Percentiles rank a stretch among this genome's conserved stretches.
phyloP scores from a whole-genome alignment of 805 yeast species.

The Clavispora phyllophila region DNA sequence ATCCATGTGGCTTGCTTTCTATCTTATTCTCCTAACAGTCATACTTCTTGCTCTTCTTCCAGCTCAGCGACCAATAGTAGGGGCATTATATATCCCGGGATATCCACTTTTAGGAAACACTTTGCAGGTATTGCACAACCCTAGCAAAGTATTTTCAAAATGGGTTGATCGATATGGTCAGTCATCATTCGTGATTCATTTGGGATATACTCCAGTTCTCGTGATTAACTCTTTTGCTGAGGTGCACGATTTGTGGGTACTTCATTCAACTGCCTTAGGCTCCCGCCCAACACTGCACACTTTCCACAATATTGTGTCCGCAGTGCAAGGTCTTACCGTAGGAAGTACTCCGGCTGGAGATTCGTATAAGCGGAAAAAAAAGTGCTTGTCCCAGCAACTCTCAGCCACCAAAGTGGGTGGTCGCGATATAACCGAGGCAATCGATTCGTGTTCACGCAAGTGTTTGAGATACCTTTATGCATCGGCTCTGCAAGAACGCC shows the following conservation, averaged over 20 bases:
- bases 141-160: conserved; percentile 42
- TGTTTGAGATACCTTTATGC: neutral
- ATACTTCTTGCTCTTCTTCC: neutral
- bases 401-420: conserved; percentile 19
- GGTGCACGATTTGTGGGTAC: conserved; percentile 49
- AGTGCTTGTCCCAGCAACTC: conserved; percentile 42
- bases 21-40: neutral
- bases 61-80: conserved; percentile 4
- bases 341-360: conserved; percentile 61
- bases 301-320: conserved; percentile 58
- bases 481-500: neutral
- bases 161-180: conserved; percentile 41
- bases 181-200: conserved; percentile 54
- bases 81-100: conserved; percentile 41
- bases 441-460: neutral
- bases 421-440: neutral
- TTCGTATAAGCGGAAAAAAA: conserved; percentile 43
- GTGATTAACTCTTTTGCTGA: conserved; percentile 64
- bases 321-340: conserved; percentile 53
- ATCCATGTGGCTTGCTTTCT: neutral
- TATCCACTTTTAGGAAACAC: conserved; percentile 51
- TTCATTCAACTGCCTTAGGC: conserved; percentile 44
- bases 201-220: conserved; percentile 54
- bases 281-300: conserved; percentile 66
- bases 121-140: conserved; percentile 41